These are phyloP conservation scores for Hymenoscyphus fructigenus DNA, from an alignment of 2,329 filamentous ascomycete genomes.

Conservation along the genomic window DNA sequence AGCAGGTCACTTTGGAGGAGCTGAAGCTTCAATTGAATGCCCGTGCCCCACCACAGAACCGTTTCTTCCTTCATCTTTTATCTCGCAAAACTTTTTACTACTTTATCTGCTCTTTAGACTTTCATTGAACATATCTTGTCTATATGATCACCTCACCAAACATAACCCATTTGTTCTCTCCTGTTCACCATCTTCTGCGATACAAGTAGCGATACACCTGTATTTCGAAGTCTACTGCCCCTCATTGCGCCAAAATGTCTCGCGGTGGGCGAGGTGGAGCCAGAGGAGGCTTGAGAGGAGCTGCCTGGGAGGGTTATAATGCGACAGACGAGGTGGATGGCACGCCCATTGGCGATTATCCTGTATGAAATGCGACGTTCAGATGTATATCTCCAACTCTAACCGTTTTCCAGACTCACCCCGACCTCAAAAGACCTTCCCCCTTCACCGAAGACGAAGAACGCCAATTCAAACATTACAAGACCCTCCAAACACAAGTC, in stretches of 20 bases:
- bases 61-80: not conserved
- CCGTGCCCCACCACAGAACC: not conserved
- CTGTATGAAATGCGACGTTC: slow-evolving; percentile 38
- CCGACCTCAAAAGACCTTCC: slow-evolving; percentile 38
- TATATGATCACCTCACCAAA: not conserved
- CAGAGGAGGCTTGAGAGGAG: slow-evolving; percentile 32
- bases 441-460: slow-evolving; percentile 46
- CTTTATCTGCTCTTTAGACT: not conserved
- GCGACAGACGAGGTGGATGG: slow-evolving; percentile 34
- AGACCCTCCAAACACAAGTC: slow-evolving; percentile 51
- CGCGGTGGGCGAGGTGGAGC: slow-evolving; percentile 37
- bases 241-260: slow-evolving; percentile 1
- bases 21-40: no score
- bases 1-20: no score
- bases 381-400: not conserved
- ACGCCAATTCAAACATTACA: slow-evolving; percentile 48
- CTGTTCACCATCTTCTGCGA: not conserved
- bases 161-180: not conserved
- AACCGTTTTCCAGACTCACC: slow-evolving; percentile 30
- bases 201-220: not conserved
- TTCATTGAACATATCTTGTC: not conserved
- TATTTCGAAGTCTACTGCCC: not conserved
- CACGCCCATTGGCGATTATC: slow-evolving; percentile 47
- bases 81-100: not conserved
- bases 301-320: slow-evolving; percentile 35